Base-by-base conservation (phyloP, 106 monocot genomes). In the Platanthera guangdongensis region DNA sequence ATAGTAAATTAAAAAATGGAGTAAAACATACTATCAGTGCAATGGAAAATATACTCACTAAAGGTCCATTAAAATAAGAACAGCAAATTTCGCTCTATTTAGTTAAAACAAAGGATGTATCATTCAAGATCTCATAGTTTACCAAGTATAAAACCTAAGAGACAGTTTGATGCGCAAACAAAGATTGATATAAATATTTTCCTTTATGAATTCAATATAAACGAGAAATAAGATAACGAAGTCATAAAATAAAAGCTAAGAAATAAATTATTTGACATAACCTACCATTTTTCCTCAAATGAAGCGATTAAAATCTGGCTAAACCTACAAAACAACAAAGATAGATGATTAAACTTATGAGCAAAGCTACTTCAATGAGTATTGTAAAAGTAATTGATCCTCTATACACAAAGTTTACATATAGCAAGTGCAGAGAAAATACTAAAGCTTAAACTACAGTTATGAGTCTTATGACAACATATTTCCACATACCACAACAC, bases 251-350 rank as follows among this genome's bases (percentile, higher is more conserved):
- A 1, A 47, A 70, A 47, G 47, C 47, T 70, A 47, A 70, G 47
- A 62, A 46, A 39, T 9, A 47, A 48, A 25, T 48, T 70, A 7
- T 7, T 70, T 70, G 70, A 48, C 5, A 28, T 47, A 48, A 7
- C 47, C 16, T 48, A 70, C 70, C 70, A 70, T 70, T 48, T 70
- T 70, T 47, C 6, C 30, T 48, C 45, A 70, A 70, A 32, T 13
- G 11, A 6, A 48, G 70, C n/a, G 0, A 21, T 48, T 48, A 48
- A 70, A 48, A 15, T 47, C 16, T 70, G 15, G 47, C 3, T 9
- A 70, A 70, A 70, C 70, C 70, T 70, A 48, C 70, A 70, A 14
- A 70, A 48, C 47, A 70, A 48, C 47, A 46, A 70, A 16, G 65
- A 70, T 16, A 70, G 39, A 8, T 70, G 47, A 70, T 70, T 5